Evolutionary conservation across 2,329 filamentous ascomycete species (phyloP).

Genomic region (Pestalotiopsis sp.): DNA sequence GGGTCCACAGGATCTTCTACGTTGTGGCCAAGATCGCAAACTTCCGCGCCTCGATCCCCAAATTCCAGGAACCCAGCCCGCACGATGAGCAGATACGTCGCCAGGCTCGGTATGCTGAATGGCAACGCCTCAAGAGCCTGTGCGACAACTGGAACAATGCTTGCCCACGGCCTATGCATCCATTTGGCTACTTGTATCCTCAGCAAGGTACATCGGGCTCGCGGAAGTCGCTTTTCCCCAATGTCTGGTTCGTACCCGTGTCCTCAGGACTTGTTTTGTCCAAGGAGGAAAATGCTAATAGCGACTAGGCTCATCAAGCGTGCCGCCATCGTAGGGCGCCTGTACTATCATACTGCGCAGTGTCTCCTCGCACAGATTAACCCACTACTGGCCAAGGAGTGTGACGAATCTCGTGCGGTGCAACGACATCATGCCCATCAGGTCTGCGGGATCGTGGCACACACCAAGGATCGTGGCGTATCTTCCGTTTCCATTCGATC

Average conservation of each 20-base stretch:
- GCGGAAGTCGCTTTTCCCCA: slow-evolving; percentile 76
- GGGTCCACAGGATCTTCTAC: slow-evolving; percentile 88
- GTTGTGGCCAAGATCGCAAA: slow-evolving; percentile 85
- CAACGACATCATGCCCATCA: slow-evolving; percentile 76
- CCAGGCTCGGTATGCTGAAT: slow-evolving; percentile 70
- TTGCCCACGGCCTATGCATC: slow-evolving; percentile 84
- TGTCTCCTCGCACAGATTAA: slow-evolving; percentile 79
- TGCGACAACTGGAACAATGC: slow-evolving; percentile 80
- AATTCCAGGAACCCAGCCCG: slow-evolving; percentile 57
- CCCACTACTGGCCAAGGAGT: slow-evolving; percentile 62
- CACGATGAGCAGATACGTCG: slow-evolving; percentile 64
- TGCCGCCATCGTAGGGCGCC: slow-evolving; percentile 74
- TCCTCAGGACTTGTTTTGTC: background rate
- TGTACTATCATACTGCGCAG: slow-evolving; percentile 89
- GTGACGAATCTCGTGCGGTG: slow-evolving; percentile 67
- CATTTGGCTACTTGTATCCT: slow-evolving; percentile 74
- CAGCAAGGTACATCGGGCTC: slow-evolving; percentile 40
- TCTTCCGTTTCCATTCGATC: slow-evolving; percentile 78
- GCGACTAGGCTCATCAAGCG: slow-evolving; percentile 72
- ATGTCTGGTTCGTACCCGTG: slow-evolving; percentile 68
- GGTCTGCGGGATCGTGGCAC: slow-evolving; percentile 86
- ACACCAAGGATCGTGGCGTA: slow-evolving; percentile 78
- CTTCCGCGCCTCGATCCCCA: slow-evolving; percentile 71
- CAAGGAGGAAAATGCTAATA: background rate
- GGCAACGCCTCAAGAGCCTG: slow-evolving; percentile 76